Evolutionary conservation across 495 filamentous ascomycete genomes (phyloP).

Genomic region (Penicillium malachiteum): DNA sequence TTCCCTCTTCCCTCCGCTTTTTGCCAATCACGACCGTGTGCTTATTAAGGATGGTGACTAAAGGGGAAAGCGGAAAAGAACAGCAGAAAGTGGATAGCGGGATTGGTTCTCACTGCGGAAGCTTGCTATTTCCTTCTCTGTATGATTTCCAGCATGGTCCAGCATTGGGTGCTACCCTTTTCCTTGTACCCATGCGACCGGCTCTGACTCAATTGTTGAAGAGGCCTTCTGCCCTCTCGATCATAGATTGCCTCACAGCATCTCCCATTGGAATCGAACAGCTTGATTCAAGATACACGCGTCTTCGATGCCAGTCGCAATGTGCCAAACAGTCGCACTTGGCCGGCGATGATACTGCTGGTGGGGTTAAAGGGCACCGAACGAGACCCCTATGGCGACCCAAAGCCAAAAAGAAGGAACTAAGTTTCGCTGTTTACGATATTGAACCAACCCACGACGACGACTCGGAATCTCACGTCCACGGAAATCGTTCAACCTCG

Average conservation of each 20-base stretch:
- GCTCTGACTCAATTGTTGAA: constrained; percentile 54
- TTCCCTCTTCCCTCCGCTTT: constrained; percentile 36
- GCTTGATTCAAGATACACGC: constrained; percentile 29
- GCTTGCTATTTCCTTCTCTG: neutral
- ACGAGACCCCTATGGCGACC: neutral
- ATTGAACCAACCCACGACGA: constrained; percentile 18
- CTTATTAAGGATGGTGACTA: constrained; percentile 27
- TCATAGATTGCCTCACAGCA: constrained; percentile 43
- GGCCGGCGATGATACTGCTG: neutral
- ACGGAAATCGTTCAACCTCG: neutral
- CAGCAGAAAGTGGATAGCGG: constrained; percentile 23
- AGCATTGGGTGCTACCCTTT: constrained; percentile 13
- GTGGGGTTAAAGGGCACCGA: neutral
- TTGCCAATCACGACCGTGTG: constrained; percentile 15
- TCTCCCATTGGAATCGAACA: constrained; percentile 40
- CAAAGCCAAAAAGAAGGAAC: constrained; percentile 14
- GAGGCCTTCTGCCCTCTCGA: constrained; percentile 52
- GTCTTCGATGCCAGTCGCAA: constrained; percentile 26
- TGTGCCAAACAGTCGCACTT: neutral
- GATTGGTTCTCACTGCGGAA: constrained; percentile 6
- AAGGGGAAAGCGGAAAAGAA: no score
- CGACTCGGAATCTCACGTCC: neutral
- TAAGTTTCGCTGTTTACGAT: constrained; percentile 32
- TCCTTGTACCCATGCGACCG: constrained; percentile 46
- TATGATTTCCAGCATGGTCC: constrained; percentile 5